A percentile compares a stretch with the other conserved stretches of the same genome.
These are phyloP conservation scores for Tetrastigma voinierianum DNA, from an alignment of 164 flowering plant genomes.

Conservation along the genomic window DNA sequence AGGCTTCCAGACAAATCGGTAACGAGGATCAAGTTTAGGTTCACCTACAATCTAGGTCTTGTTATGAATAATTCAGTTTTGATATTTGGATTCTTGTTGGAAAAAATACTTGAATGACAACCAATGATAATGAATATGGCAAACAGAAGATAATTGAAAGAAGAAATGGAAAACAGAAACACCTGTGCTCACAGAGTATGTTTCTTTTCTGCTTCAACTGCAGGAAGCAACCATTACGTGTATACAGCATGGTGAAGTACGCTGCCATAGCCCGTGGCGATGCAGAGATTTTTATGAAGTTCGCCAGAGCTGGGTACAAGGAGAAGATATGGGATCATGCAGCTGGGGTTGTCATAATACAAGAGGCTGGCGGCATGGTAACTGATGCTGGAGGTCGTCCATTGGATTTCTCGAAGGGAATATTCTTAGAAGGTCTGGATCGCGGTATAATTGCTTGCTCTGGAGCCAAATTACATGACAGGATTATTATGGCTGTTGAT, in stretches of 20 bases:
- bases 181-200: too few species aligned
- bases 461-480: slow-evolving; percentile 69
- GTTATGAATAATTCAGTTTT: not conserved
- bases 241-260: slow-evolving; percentile 89
- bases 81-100: not conserved
- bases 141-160: not conserved
- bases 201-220: slow-evolving; percentile 2
- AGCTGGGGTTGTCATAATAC: slow-evolving; percentile 77
- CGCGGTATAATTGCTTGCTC: slow-evolving; percentile 85
- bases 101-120: too few species aligned
- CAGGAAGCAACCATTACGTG: slow-evolving; percentile 84
- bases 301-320: slow-evolving; percentile 84
- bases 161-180: too few species aligned
- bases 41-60: not conserved
- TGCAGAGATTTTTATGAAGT: slow-evolving; percentile 90
- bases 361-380: slow-evolving; percentile 94
- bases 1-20: not conserved
- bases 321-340: slow-evolving; percentile 99
- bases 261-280: slow-evolving; percentile 95
- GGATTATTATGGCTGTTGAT: slow-evolving; percentile 71
- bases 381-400: slow-evolving; percentile 85
- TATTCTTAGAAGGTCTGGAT: slow-evolving; percentile 84
- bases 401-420: slow-evolving; percentile 75
- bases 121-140: too few species aligned
- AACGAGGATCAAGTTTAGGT: not conserved